Conservation (phyloP, 768 basidiomycete genomes). For the Rubroboletus pulcherrimus region DNA sequence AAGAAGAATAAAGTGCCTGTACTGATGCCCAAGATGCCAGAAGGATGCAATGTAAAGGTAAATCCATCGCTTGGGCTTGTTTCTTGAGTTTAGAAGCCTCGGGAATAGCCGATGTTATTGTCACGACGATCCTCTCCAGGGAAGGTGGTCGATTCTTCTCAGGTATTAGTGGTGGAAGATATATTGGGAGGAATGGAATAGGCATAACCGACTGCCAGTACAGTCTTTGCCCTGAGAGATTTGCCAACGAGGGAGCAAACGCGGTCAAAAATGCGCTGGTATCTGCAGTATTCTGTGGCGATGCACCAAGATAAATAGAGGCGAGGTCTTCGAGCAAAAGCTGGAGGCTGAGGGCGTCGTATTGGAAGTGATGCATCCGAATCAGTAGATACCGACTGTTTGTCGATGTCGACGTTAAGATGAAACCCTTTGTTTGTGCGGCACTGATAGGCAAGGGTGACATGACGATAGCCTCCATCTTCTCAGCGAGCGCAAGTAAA, state of each 20-base stretch:
- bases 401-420: constrained; percentile 12
- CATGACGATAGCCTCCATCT: constrained; percentile 23
- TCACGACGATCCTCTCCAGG: constrained; percentile 15
- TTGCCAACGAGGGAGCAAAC: constrained; percentile 18
- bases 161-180: constrained; percentile 24
- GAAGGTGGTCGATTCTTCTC: neutral
- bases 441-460: constrained; percentile 18
- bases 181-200: constrained; percentile 19
- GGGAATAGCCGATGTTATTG: constrained; percentile 40
- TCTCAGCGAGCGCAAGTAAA: constrained; percentile 5
- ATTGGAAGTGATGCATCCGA: constrained; percentile 49
- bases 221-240: constrained; percentile 18
- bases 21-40: constrained; percentile 43
- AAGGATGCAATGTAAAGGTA: constrained; percentile 40
- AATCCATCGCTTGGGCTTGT: constrained; percentile 33
- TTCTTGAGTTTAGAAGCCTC: constrained; percentile 43
- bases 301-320: constrained; percentile 30
- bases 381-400: constrained; percentile 23
- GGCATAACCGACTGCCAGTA: constrained; percentile 39
- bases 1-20: constrained; percentile 31
- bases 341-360: constrained; percentile 45
- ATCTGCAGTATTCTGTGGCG: constrained; percentile 23
- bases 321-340: constrained; percentile 40
- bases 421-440: constrained; percentile 21
- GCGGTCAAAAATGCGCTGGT: constrained; percentile 27